Evolutionary conservation across 2,329 filamentous ascomycete genomes (phyloP).

Genomic region (Colletotrichum theobromicola): DNA sequence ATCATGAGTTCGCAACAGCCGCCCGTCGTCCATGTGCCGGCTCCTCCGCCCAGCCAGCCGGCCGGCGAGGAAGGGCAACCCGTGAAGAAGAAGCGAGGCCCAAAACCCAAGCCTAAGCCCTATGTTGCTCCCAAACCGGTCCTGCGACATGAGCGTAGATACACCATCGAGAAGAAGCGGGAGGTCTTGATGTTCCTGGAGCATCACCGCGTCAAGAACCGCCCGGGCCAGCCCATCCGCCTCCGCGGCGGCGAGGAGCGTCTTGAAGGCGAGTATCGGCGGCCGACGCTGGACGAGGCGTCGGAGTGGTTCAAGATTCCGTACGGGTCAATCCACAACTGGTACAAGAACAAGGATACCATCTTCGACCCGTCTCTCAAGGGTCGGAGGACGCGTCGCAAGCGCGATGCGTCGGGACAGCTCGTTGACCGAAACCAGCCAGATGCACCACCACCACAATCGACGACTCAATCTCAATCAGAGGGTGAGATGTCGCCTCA

Average conservation of each 20-base stretch:
- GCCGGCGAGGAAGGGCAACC: background rate
- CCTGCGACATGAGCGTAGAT: background rate
- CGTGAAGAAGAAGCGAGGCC: background rate
- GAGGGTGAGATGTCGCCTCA: background rate
- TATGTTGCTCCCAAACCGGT: background rate
- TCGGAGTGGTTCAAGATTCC: background rate
- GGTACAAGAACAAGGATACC: background rate
- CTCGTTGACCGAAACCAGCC: background rate
- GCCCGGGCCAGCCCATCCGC: background rate
- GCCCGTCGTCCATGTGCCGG: background rate
- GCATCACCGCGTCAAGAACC: background rate
- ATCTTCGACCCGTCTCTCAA: background rate
- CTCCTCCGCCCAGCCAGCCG: background rate
- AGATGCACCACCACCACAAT: background rate
- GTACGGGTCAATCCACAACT: background rate
- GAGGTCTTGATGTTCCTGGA: background rate
- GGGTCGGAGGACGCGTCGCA: background rate
- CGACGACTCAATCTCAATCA: background rate
- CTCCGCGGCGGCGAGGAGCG: background rate
- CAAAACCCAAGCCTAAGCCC: background rate
- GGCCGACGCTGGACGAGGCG: background rate
- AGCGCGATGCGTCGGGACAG: background rate
- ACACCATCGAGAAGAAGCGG: background rate
- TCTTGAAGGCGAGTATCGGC: background rate
- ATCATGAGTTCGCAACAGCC: background rate